phyloP scores from a whole-genome alignment of 2,329 filamentous ascomycete species.

The Fusarium buxicola region DNA sequence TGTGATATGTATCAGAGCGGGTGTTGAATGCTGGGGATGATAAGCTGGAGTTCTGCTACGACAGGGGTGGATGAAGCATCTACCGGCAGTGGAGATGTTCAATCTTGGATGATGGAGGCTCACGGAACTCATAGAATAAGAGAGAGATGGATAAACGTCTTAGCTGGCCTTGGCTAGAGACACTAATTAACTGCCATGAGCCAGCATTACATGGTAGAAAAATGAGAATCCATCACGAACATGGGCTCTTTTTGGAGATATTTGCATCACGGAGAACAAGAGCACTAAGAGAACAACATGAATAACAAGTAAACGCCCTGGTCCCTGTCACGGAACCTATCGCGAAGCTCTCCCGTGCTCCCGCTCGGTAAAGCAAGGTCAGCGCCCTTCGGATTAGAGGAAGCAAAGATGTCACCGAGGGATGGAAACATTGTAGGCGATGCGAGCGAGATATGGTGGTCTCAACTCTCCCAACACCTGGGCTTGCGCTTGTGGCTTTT shows the following conservation, averaged over 20 bases:
- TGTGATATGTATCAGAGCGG: slow-evolving; percentile 1
- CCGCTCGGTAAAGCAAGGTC: slow-evolving; percentile 28
- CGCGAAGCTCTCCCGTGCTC: slow-evolving; percentile 9
- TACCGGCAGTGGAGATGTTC: slow-evolving; percentile 4
- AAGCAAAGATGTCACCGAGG: slow-evolving; percentile 26
- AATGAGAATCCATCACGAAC: not conserved
- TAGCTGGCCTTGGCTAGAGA: not conserved
- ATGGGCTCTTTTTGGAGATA: not conserved
- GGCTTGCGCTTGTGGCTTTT: slow-evolving; percentile 35
- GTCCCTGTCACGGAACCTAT: not conserved
- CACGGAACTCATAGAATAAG: not conserved
- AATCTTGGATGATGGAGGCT: slow-evolving; percentile 7
- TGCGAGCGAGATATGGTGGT: not conserved
- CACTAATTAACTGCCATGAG: not conserved
- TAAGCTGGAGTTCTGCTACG: not conserved
- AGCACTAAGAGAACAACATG: not conserved
- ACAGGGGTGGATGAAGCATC: not conserved
- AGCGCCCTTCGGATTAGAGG: slow-evolving; percentile 24
- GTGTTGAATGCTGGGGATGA: slow-evolving; percentile 15
- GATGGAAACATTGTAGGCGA: slow-evolving; percentile 25
- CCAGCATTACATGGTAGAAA: not conserved
- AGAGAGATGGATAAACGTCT: not conserved
- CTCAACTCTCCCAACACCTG: slow-evolving; percentile 42
- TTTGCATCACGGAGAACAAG: not conserved
- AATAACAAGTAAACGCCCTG: not conserved